These are phyloP conservation scores for Artomyces pyxidatus DNA, from an alignment of 768 basidiomycete genomes.

Conservation along the genomic window DNA sequence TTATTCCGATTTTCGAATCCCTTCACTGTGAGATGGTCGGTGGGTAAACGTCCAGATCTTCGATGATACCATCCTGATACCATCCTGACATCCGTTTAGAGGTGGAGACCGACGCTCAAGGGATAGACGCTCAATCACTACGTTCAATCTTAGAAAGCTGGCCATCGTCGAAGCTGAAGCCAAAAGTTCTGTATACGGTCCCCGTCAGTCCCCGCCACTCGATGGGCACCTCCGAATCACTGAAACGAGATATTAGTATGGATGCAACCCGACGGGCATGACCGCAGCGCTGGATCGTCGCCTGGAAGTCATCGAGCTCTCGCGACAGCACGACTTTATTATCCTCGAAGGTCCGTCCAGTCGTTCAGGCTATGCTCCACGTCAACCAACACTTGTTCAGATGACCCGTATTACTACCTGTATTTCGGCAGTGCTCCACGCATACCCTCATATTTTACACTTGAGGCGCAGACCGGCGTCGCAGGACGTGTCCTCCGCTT, in stretches of 20 bases:
- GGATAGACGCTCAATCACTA: conserved; percentile 53
- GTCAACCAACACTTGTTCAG: conserved; percentile 26
- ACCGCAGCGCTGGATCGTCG: conserved; percentile 66
- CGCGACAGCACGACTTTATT: conserved; percentile 65
- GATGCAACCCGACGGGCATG: conserved; percentile 81
- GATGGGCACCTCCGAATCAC: neutral
- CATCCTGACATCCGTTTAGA: conserved; percentile 34
- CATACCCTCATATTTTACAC: conserved; percentile 72
- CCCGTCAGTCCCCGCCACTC: conserved; percentile 36
- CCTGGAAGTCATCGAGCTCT: conserved; percentile 62
- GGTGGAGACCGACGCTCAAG: conserved; percentile 68
- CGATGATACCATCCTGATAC: neutral
- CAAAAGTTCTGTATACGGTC: conserved; percentile 77
- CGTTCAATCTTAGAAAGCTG: conserved; percentile 63
- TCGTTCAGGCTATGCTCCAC: neutral
- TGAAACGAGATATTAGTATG: conserved; percentile 40
- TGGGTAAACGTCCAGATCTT: conserved; percentile 21
- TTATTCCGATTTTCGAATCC: conserved; percentile 54
- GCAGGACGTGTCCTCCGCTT: conserved; percentile 80
- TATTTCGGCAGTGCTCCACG: conserved; percentile 62
- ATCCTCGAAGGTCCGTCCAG: conserved; percentile 70
- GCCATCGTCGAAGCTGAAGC: conserved; percentile 63
- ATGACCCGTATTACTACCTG: conserved; percentile 74
- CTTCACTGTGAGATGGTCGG: conserved; percentile 54
- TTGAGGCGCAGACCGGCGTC: conserved; percentile 57